Evolutionary conservation across 169 alveolate species (phyloP).

Genomic region (Prorocentrum cordatum): DNA sequence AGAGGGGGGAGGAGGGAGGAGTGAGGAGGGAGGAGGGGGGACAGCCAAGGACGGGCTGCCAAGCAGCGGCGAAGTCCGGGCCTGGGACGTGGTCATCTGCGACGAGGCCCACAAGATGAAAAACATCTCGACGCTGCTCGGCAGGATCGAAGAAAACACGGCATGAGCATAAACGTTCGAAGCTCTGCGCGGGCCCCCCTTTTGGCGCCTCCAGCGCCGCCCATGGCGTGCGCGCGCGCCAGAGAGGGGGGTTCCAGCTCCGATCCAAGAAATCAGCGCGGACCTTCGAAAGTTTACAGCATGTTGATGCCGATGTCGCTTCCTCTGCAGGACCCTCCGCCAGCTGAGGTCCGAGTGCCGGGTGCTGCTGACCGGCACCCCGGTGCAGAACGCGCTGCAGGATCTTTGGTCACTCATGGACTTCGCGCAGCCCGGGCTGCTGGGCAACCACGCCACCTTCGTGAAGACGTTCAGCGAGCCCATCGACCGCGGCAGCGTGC

Average conservation of each 20-base stretch:
- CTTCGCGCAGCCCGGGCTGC: slow-evolving; percentile 84
- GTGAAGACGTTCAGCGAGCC: background rate
- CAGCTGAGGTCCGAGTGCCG: slow-evolving; percentile 29
- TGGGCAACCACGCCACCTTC: slow-evolving; percentile 74
- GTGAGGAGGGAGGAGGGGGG: too few relatives aligned
- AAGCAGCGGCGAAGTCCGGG: too few relatives aligned
- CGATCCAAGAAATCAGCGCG: too few relatives aligned
- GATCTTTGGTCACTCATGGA: slow-evolving; percentile 87
- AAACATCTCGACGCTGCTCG: slow-evolving; percentile 49
- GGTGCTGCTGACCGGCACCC: slow-evolving; percentile 53
- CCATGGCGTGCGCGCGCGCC: too few relatives aligned
- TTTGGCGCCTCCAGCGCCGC: too few relatives aligned
- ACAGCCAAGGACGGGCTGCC: too few relatives aligned
- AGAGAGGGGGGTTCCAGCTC: too few relatives aligned
- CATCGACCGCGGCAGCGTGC: background rate
- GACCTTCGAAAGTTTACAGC: too few relatives aligned
- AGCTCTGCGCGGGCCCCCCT: too few relatives aligned
- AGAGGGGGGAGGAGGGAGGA: too few relatives aligned
- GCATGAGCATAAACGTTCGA: too few relatives aligned
- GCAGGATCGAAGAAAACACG: slow-evolving; percentile 73
- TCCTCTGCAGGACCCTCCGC: slow-evolving; percentile 51
- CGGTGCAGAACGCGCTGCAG: slow-evolving; percentile 71
- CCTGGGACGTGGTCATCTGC: slow-evolving; percentile 53
- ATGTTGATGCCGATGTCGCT: too few relatives aligned
- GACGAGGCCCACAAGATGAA: slow-evolving; percentile 68